Evolutionary conservation across 495 filamentous ascomycete genomes (phyloP).

Genomic region (Penicillium psychrofluorescens): DNA sequence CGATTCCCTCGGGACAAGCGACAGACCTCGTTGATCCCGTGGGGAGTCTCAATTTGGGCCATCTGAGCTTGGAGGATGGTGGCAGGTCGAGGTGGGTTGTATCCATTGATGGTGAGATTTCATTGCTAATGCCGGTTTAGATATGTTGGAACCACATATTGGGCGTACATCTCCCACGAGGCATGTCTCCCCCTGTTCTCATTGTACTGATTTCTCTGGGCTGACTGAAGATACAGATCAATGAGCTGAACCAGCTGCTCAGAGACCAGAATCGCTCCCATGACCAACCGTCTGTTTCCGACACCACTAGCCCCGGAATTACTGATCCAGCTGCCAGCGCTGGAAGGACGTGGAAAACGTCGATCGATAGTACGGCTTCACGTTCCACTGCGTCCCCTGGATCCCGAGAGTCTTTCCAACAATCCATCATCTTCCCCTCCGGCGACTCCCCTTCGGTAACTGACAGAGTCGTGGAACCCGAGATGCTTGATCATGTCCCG

Average conservation of each 20-base stretch:
- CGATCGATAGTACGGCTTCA: slow-evolving; percentile 7
- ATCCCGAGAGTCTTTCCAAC: slow-evolving; percentile 23
- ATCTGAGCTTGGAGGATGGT: slow-evolving; percentile 41
- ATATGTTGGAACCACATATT: slow-evolving; percentile 46
- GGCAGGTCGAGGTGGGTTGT: slow-evolving; percentile 34
- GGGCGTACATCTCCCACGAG: slow-evolving; percentile 46
- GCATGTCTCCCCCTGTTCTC: slow-evolving; percentile 13
- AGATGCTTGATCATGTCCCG: slow-evolving; percentile 39
- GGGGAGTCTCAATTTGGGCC: slow-evolving; percentile 38
- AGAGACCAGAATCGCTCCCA: slow-evolving; percentile 37
- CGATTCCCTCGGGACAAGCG: slow-evolving; percentile 37
- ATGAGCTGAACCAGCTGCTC: slow-evolving; percentile 40
- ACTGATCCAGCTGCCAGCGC: slow-evolving; percentile 5
- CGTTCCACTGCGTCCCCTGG: background rate
- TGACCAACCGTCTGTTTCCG: slow-evolving; percentile 10
- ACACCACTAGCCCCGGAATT: slow-evolving; percentile 15
- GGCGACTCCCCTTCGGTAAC: slow-evolving; percentile 29
- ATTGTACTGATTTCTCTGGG: background rate
- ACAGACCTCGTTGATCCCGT: slow-evolving; percentile 40
- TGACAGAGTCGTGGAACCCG: slow-evolving; percentile 31
- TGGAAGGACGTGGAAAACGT: slow-evolving; percentile 16
- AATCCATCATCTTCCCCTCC: slow-evolving; percentile 31
- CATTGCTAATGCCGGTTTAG: slow-evolving; percentile 16
- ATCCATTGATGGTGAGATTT: background rate
- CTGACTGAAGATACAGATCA: slow-evolving; percentile 23